These are phyloP conservation scores for Fusarium albosuccineum DNA, from an alignment of 2,329 filamentous ascomycete genomes.

Conservation along the genomic window DNA sequence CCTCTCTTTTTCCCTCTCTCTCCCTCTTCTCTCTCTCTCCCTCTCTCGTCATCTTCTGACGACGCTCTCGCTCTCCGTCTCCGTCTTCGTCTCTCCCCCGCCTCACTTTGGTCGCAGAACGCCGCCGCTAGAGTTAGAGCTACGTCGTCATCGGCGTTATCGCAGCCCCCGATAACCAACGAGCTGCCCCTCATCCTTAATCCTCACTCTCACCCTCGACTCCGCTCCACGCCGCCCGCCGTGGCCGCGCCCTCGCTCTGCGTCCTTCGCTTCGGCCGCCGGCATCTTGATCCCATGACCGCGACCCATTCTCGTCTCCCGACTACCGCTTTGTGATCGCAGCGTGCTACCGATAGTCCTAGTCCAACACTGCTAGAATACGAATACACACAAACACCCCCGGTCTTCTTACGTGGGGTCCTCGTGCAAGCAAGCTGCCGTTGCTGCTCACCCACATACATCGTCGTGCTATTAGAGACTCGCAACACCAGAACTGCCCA, in stretches of 20 bases:
- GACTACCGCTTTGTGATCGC: conserved; percentile 44
- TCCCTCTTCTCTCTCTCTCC: conserved; percentile 2
- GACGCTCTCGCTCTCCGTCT: neutral
- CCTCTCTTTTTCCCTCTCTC: conserved; percentile 8
- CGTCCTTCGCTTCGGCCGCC: conserved; percentile 29
- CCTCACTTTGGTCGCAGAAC: conserved; percentile 31
- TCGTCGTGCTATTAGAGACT: conserved; percentile 22
- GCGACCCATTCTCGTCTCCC: conserved; percentile 40
- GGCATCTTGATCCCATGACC: conserved; percentile 42
- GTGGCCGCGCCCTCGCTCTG: conserved; percentile 22
- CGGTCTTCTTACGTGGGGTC: conserved; percentile 17
- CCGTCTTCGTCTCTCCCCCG: conserved; percentile 18
- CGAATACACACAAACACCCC: conserved; percentile 33
- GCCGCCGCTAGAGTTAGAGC: conserved; percentile 41
- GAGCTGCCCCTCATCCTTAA: conserved; percentile 42
- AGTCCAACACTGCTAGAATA: conserved; percentile 46
- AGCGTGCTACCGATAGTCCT: conserved; percentile 48
- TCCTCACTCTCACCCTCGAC: conserved; percentile 20
- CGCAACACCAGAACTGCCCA: conserved; percentile 12
- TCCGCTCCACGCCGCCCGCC: conserved; percentile 18
- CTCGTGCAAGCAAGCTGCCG: conserved; percentile 27
- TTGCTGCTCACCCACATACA: conserved; percentile 14
- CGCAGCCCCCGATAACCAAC: conserved; percentile 46
- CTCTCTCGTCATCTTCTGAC: neutral
- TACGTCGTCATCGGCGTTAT: conserved; percentile 48